These are phyloP conservation scores for Apophysomyces variabilis DNA, from an alignment of 371 early-diverging fungal genomes.

Conservation along the genomic window DNA sequence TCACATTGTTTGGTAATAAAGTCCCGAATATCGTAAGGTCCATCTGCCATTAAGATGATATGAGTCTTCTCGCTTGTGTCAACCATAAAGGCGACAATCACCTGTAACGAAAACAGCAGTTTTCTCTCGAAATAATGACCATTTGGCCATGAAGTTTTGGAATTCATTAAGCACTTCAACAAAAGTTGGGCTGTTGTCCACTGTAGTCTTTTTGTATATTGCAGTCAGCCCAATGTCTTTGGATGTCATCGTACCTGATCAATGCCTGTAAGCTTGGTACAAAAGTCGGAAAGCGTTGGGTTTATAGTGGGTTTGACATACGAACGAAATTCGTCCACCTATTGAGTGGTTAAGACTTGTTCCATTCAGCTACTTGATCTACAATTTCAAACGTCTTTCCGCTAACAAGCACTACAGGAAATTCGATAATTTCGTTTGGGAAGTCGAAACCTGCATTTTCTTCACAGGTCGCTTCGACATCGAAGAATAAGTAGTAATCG, in stretches of 20 bases:
- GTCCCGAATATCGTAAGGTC: constrained; percentile 85
- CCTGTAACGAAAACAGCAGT: constrained; percentile 49
- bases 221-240: neutral
- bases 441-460: constrained; percentile 56
- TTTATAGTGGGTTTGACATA: constrained; percentile 73
- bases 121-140: constrained; percentile 55
- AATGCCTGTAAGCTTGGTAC: constrained; percentile 77
- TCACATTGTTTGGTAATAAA: constrained; percentile 73
- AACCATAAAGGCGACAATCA: constrained; percentile 10
- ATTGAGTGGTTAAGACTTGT: neutral
- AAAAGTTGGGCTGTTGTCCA: constrained; percentile 65
- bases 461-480: constrained; percentile 87
- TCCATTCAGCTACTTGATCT: constrained; percentile 11
- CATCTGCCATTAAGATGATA: constrained; percentile 55
- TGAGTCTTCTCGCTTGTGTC: constrained; percentile 1
- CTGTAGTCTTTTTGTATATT: constrained; percentile 37
- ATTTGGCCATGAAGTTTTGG: constrained; percentile 49
- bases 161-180: constrained; percentile 44
- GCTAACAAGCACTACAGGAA: constrained; percentile 76
- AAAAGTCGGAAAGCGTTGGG: constrained; percentile 73
- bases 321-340: constrained; percentile 74
- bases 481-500: constrained; percentile 73
- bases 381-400: constrained; percentile 64
- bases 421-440: constrained; percentile 86
- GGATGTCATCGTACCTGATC: constrained; percentile 43